Conservation (phyloP, 371 early-diverging fungal genomes). For the Mortierella sp. region DNA sequence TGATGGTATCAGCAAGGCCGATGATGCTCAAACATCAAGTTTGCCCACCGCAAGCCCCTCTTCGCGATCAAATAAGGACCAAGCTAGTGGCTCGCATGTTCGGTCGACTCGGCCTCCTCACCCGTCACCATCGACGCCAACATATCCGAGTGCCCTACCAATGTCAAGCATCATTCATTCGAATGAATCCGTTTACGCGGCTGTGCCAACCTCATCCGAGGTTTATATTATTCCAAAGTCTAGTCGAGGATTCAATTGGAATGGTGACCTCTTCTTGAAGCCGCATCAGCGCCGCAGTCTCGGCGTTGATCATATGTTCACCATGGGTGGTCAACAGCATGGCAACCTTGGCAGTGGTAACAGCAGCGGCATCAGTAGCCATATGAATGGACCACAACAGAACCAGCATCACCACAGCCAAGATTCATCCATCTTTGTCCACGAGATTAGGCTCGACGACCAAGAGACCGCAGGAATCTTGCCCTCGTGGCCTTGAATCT, state of each 20-base stretch:
- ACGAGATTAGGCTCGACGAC: conserved; percentile 49
- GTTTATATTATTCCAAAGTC: conserved; percentile 49
- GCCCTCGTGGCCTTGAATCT: conserved; percentile 31
- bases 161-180: conserved; percentile 27
- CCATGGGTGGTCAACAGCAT: conserved; percentile 5
- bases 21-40: not conserved
- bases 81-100: conserved; percentile 1
- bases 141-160: conserved; percentile 1
- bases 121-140: conserved; percentile 12
- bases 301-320: conserved; percentile 42
- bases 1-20: not conserved
- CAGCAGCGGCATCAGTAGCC: conserved; percentile 6
- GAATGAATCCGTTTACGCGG: conserved; percentile 47
- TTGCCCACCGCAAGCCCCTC: not conserved
- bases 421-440: conserved; percentile 34
- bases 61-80: not conserved
- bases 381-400: conserved; percentile 15
- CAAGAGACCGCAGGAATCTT: conserved; percentile 41
- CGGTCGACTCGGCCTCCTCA: conserved; percentile 9
- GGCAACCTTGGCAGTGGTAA: conserved; percentile 5
- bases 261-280: conserved; percentile 51
- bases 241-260: conserved; percentile 50
- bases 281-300: conserved; percentile 49
- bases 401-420: conserved; percentile 25
- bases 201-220: conserved; percentile 43